Evolutionary conservation across 139 green algal species (phyloP), one percentile per base, ranked within the genome.

Genomic region (Deuterostichococcus epilithicus): DNA sequence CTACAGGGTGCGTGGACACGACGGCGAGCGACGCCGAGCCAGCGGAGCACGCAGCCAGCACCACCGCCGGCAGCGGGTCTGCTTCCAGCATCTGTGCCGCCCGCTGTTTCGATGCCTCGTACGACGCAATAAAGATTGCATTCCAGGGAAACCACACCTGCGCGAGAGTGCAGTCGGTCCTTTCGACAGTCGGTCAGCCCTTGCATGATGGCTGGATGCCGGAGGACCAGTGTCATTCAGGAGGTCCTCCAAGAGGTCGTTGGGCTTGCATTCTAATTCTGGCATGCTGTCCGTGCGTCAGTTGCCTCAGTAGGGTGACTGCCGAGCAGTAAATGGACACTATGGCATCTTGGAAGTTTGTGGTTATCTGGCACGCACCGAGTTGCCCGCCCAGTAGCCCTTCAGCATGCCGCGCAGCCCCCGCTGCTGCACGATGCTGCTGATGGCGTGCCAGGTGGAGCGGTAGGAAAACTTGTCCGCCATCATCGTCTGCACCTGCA

Each of bases 91-190:
- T 44, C 32, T 13, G 37, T 38, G 76, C 83, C 38, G 59, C 33
- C 52, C 28, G 3, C 10, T 84, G 52, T 76, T 90, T 91, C 44
- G 78, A 70, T 18, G 70, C 78, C 82, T 94, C 89, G 65, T 94
- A 94, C 0, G 74, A 52, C 0, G 88, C 76, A n/a, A 96, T 86
- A 78, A 94, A 96, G 33, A 96, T 68, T 1, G 83, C 52, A 77
- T 93, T 94, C 90, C 90, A 96, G 3, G 91, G 91, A 18, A 94
- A 76, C 91, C 91, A 95, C 22, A 94, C 52, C 52, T 63, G 52
- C 52, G 13, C 8, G 42, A 8, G 42, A 13, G 8, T 13, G 13
- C 8, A 13, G 8, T 52, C 8, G 42, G 8, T 52, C 42, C 42
- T 13, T 52, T n/a, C n/a, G n/a, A n/a, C n/a, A n/a, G n/a, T n/a